Base-by-base conservation (phyloP, 345 rosid species). In the Garcia nutans region DNA sequence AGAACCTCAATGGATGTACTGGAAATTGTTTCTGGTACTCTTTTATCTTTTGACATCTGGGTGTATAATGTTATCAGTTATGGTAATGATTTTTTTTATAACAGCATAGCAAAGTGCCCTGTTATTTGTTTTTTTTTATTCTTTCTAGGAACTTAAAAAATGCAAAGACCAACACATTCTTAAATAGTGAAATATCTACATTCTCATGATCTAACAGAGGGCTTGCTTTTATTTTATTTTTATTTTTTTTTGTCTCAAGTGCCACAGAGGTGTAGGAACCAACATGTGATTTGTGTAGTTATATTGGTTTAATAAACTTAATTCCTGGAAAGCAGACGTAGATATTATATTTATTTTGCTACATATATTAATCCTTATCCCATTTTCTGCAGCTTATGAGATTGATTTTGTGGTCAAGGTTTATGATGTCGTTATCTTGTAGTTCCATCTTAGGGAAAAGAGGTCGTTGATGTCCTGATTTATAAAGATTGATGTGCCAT, bases 401-500 rank as follows among this genome's bases (percentile, higher is more conserved):
- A 8, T 57, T 33, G 22, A 57, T n/a, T 22, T 31, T 69, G 5
- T 69, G 6, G 28, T 5, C 42, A 10, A 31, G 19, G 19, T 70
- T 70, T 31, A 16, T 70, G 41, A 8, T 71, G 64, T 55, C 28
- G 10, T 71, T 44, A 71, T 56, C 19, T 70, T 69, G 59, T 49
- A 3, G 31, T 37, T 57, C 54, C 52, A 19, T 12, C 15, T 68
- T 24, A 20, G 28, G 70, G 49, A 66, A 44, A 67, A 67, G 5
- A n/a, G 31, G 55, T 15, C 11, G 33, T 22, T 5, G 44, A 47
- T 73, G 55, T 24, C 65, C 10, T 42, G 58, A 24, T 47, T 44
- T 45, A 72, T 58, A 60, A 22, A 66, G 31, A 33, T 65, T 54
- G 55, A 54, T 17, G 58, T 15, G 20, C 20, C 56, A 10, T 52